Conservation (phyloP, 768 basidiomycete genomes). For the Leccinum arenicola region DNA sequence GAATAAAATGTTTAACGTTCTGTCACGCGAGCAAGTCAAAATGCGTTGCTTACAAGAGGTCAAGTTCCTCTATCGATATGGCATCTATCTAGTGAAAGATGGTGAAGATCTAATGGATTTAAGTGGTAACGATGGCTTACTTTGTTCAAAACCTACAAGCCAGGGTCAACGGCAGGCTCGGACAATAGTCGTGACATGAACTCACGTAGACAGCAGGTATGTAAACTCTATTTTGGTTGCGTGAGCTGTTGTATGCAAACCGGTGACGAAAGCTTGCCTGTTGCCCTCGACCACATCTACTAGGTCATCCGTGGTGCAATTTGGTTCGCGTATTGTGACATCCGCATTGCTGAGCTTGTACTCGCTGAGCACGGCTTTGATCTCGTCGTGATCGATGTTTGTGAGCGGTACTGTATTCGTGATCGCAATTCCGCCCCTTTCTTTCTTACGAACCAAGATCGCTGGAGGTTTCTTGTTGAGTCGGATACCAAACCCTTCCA, state of each 20-base stretch:
- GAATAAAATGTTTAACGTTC: background rate
- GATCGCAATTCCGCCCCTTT: slow-evolving; percentile 89
- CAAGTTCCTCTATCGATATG: slow-evolving; percentile 97
- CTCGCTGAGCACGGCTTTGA: slow-evolving; percentile 91
- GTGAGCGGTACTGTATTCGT: slow-evolving; percentile 97
- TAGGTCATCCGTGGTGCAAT: slow-evolving; percentile 91
- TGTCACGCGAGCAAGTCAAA: slow-evolving; percentile 8
- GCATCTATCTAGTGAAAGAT: slow-evolving; percentile 75
- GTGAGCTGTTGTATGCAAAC: slow-evolving; percentile 3
- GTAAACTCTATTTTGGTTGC: slow-evolving; percentile 62
- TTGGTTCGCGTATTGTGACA: slow-evolving; percentile 88
- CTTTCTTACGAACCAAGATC: slow-evolving; percentile 79
- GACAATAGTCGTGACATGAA: slow-evolving; percentile 5
- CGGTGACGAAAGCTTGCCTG: slow-evolving; percentile 40
- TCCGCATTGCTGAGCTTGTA: slow-evolving; percentile 89
- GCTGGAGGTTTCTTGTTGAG: slow-evolving; percentile 93
- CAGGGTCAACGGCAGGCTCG: background rate
- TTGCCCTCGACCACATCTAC: slow-evolving; percentile 98
- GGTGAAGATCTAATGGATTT: background rate
- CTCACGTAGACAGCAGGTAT: slow-evolving; percentile 88
- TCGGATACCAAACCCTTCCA: slow-evolving; percentile 98
- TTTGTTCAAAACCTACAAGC: slow-evolving; percentile 74
- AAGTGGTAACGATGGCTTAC: slow-evolving; percentile 35
- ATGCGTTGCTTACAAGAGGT: slow-evolving; percentile 59
- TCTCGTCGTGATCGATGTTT: slow-evolving; percentile 93